Evolutionary conservation across 176 grass and related monocot genomes (phyloP).

Genomic region (Dendrocalamus sinicus): DNA sequence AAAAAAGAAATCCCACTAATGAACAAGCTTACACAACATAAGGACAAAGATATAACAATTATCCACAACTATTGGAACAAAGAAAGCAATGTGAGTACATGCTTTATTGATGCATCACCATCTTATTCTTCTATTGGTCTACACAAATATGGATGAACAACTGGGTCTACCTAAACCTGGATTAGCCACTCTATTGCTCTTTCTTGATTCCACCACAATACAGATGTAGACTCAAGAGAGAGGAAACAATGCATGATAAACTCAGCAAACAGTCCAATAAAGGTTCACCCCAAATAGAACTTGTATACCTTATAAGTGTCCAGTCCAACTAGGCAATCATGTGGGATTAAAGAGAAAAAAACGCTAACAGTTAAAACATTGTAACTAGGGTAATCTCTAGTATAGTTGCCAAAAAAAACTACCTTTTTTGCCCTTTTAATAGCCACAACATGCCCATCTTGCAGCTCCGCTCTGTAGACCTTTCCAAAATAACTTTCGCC

Average conservation of each 20-base stretch:
- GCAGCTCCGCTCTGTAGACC: slow-evolving; percentile 80
- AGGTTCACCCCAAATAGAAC: not conserved
- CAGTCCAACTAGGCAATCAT: not conserved
- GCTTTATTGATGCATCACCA: not conserved
- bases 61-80: not conserved
- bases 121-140: slow-evolving; percentile 9
- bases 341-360: not conserved
- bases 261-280: slow-evolving; percentile 5
- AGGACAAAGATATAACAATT: not conserved
- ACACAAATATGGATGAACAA: slow-evolving; percentile 21
- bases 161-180: slow-evolving; percentile 16
- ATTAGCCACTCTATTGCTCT: slow-evolving; percentile 19
- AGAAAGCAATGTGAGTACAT: slow-evolving; percentile 23
- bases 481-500: slow-evolving; percentile 86
- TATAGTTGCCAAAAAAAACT: slow-evolving; percentile 22
- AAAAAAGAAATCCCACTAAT: not conserved
- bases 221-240: not conserved
- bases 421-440: slow-evolving; percentile 97
- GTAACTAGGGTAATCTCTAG: not conserved
- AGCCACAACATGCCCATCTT: slow-evolving; percentile 60
- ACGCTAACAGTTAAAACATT: not conserved
- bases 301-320: slow-evolving; percentile 25
- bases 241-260: slow-evolving; percentile 8
- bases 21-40: slow-evolving; percentile 16
- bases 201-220: slow-evolving; percentile 20